A percentile compares a stretch with the other conserved stretches of the same genome.
phyloP scores from a whole-genome alignment of 345 rosid species.

The Corchorus olitorius region DNA sequence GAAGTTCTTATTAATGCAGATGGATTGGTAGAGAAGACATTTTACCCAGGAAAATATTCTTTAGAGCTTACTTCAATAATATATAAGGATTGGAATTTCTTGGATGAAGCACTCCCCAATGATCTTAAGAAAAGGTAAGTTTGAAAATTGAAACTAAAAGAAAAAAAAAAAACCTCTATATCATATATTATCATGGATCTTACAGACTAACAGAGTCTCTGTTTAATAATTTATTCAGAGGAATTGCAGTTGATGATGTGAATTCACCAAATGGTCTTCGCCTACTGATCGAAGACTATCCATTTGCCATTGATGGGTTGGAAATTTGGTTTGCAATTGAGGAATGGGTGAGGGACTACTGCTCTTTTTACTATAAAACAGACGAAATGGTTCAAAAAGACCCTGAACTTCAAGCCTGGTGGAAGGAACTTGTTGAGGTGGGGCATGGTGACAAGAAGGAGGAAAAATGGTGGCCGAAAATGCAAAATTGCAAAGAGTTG shows the following conservation, averaged over 20 bases:
- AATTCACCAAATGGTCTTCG: slow-evolving; percentile 45
- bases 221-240: slow-evolving; percentile 43
- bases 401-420: slow-evolving; percentile 74
- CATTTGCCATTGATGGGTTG: slow-evolving; percentile 84
- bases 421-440: slow-evolving; percentile 61
- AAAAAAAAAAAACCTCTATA: not conserved
- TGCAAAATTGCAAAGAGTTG: slow-evolving; percentile 57
- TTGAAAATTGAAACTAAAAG: too few relatives aligned
- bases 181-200: not conserved
- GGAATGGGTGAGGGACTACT: slow-evolving; percentile 71
- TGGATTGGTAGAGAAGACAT: slow-evolving; percentile 52
- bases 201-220: not conserved
- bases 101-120: slow-evolving; percentile 58
- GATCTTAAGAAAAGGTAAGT: slow-evolving; percentile 42
- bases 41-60: slow-evolving; percentile 47
- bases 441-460: slow-evolving; percentile 81
- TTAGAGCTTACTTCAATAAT: slow-evolving; percentile 53
- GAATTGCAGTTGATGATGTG: slow-evolving; percentile 59
- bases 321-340: slow-evolving; percentile 84
- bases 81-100: slow-evolving; percentile 62
- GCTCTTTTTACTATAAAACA: slow-evolving; percentile 59
- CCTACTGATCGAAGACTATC: slow-evolving; percentile 80
- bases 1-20: slow-evolving; percentile 73
- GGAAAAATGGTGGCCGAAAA: slow-evolving; percentile 74
- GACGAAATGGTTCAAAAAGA: slow-evolving; percentile 59